Base-by-base conservation (phyloP, 129 eudicot genomes). In the Daucus carota region DNA sequence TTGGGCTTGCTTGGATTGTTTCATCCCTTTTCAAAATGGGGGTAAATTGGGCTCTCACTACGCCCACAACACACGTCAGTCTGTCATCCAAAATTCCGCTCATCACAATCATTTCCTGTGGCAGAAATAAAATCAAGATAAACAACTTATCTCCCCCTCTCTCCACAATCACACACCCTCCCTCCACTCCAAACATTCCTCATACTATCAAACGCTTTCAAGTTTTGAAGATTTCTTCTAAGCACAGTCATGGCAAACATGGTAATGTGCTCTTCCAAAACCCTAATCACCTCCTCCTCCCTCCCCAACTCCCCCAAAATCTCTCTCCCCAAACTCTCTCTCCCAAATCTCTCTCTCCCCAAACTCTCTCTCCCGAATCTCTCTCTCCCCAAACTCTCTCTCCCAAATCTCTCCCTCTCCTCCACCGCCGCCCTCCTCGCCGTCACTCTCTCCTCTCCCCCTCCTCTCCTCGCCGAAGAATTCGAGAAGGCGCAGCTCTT, bases 401-500 rank as follows among this genome's bases (percentile, higher is more conserved):
- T 57, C 79, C 71, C 22, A 77, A 75, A 0, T 40, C 81, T 86
- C 73, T 78, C 85, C 47, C 72, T 73, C 82, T 76, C 86, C 67
- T 71, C 85, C 85, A 66, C 88, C 77, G 62, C 78, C 40, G 78
- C 81, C 41, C 31, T 75, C 65, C 20, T 80, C 34, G 70, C 82
- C 73, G 45, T 89, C 62, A 15, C 81, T 77, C 83, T 86, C 84
- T 78, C 90, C 80, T 65, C 90, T 18, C 90, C 97, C 4, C 88
- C 89, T 41, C 98, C 97, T 8, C 84, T 92, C 31, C 85, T 94
- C 28, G 98, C 98, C 17, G 98, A 73, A 29, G 98, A 88, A 29
- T 33, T 94, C 86, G 97, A 94, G 50, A 94, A 94, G 32, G 98
- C 98, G 0, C 85, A 85, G 13, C 93, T 94, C 36, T 94, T 93